Evolutionary conservation across 345 rosid genomes (phyloP).

Genomic region (Orychophragmus violaceus): DNA sequence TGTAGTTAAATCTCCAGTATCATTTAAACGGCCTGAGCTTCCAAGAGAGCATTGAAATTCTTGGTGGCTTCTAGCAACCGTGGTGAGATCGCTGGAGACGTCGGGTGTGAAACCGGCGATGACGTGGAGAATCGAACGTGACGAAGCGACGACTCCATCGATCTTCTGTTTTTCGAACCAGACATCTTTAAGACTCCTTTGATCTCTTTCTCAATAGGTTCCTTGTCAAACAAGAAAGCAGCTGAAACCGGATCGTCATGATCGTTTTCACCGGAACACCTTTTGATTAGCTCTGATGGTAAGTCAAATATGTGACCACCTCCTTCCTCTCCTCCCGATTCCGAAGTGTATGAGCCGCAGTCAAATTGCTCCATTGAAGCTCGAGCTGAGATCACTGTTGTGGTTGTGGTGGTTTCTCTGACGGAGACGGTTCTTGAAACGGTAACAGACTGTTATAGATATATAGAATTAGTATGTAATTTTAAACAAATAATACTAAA

Average conservation of each 20-base stretch:
- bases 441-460: background rate
- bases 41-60: conserved; percentile 53
- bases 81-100: conserved; percentile 60
- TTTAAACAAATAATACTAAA: too few species aligned
- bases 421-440: conserved; percentile 24
- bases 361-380: conserved; percentile 86
- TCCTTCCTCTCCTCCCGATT: conserved; percentile 13
- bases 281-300: conserved; percentile 57
- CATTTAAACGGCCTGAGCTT: conserved; percentile 55
- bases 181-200: conserved; percentile 52
- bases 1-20: background rate
- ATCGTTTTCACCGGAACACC: conserved; percentile 35
- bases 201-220: conserved; percentile 38
- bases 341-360: conserved; percentile 66
- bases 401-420: conserved; percentile 24
- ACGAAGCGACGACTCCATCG: conserved; percentile 45
- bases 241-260: conserved; percentile 59
- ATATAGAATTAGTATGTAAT: too few species aligned
- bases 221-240: conserved; percentile 61
- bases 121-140: conserved; percentile 72
- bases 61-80: conserved; percentile 47
- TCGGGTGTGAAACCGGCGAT: conserved; percentile 44
- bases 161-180: conserved; percentile 43
- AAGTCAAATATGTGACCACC: conserved; percentile 53
- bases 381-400: conserved; percentile 51